These are phyloP conservation scores for Crithidia acanthocephali DNA, from an alignment of 208 protist species.

Conservation along the genomic window DNA sequence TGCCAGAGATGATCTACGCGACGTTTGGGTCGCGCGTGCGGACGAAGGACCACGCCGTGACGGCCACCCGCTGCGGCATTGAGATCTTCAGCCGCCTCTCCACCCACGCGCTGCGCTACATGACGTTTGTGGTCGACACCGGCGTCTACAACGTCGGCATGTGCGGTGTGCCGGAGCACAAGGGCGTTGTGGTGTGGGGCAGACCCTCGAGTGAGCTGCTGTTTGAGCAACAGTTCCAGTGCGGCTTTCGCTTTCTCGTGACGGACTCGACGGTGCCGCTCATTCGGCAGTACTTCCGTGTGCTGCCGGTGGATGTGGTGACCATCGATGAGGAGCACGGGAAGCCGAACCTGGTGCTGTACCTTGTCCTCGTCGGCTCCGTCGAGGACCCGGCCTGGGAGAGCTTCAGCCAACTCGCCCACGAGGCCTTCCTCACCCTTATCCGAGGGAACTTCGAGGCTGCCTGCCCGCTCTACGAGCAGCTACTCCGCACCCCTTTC, in stretches of 20 bases:
- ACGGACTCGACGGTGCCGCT: slow-evolving; percentile 41
- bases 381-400: slow-evolving; percentile 25
- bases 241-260: slow-evolving; percentile 40
- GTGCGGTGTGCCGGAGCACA: slow-evolving; percentile 41
- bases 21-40: slow-evolving; percentile 37
- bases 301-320: slow-evolving; percentile 40
- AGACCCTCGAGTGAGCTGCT: slow-evolving; percentile 29
- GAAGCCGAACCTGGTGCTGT: slow-evolving; percentile 31
- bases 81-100: slow-evolving; percentile 39
- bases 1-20: slow-evolving; percentile 44
- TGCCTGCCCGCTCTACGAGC: slow-evolving; percentile 11
- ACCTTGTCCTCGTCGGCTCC: slow-evolving; percentile 34
- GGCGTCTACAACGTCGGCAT: slow-evolving; percentile 43
- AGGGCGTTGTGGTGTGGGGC: slow-evolving; percentile 44
- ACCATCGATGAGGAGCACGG: slow-evolving; percentile 22
- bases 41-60: slow-evolving; percentile 38
- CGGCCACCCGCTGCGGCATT: slow-evolving; percentile 41
- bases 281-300: slow-evolving; percentile 36
- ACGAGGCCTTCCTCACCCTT: slow-evolving; percentile 27
- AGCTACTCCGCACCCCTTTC: background rate
- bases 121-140: slow-evolving; percentile 42
- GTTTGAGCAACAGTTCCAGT: slow-evolving; percentile 29
- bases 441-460: slow-evolving; percentile 19
- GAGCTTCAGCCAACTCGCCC: slow-evolving; percentile 17
- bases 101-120: slow-evolving; percentile 14